Base-by-base conservation (phyloP, 495 filamentous ascomycete species). In the Trichoderma orchidacearum region DNA sequence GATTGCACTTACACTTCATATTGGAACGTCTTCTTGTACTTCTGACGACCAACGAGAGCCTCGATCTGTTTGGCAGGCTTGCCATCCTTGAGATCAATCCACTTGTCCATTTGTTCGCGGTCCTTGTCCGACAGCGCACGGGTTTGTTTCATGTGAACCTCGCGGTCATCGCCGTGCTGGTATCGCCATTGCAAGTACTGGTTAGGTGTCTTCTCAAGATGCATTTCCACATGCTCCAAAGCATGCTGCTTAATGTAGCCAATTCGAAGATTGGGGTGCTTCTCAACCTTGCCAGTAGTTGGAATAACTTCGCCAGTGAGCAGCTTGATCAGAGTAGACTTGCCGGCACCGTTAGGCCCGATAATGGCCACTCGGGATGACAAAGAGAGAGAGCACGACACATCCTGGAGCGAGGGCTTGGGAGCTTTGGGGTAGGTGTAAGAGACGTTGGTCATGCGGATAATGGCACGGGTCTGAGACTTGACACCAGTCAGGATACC, bases 211-310 rank as follows among this genome's bases (percentile, higher is more conserved):
- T 97, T 97, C 69, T 99, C 93, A 61, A 99, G 79, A 66, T 99
- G 93, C 92, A 96, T 94, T 73, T 97, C 91, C 11, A 99, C 92
- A 80, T 97, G 93, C 76, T 99, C 93, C 11, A 99, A 80, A 18
- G 94, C 95, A 68, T 97, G 94, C 73, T 99, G 94, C 75, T 96
- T 96, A 78, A 97, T 96, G 77, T 97, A 97, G 50, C 94, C 94
- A 64, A 99, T 96, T 77, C 94, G 94, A 53, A 99, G 71, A 66
- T 97, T 97, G 63, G 94, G 94, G 66, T 99, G 94, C 75, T 97
- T 97, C 77, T 97, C 90, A 7, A 99, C 92, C 70, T 82, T 89
- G 50, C 94, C 94, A 25, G 67, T 66, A 60, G 90, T 87, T 1
- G 94, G 93, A 59, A 96, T 85, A 21, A 83, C 81, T 70, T 97